phyloP scores from a whole-genome alignment of 176 grass and related monocot genomes.

The Musa troglodytarum region DNA sequence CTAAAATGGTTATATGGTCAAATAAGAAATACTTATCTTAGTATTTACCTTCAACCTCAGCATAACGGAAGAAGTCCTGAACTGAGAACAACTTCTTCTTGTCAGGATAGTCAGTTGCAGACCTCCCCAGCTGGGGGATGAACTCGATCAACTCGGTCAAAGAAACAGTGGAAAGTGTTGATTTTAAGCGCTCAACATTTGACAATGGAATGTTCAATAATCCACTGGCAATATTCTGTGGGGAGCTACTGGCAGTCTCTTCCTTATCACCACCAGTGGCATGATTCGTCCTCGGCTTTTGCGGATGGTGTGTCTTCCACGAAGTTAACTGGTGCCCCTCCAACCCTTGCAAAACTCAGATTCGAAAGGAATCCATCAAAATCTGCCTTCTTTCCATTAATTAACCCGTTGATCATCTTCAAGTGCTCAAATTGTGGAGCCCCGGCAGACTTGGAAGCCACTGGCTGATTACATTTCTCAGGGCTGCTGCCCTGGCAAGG shows the following conservation, averaged over 20 bases:
- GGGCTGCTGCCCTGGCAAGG: conserved; percentile 30
- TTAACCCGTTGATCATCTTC: conserved; percentile 39
- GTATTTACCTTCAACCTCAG: conserved; percentile 68
- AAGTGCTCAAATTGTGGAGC: conserved; percentile 28
- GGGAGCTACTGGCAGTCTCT: conserved; percentile 22
- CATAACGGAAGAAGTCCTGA: conserved; percentile 88
- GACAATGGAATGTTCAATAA: conserved; percentile 73
- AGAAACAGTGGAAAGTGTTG: conserved; percentile 62
- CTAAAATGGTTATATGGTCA: background rate
- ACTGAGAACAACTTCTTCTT: conserved; percentile 98
- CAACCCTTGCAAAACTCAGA: conserved; percentile 65
- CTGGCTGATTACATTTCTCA: conserved; percentile 17
- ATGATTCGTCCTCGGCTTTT: conserved; percentile 23
- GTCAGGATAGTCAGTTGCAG: conserved; percentile 60
- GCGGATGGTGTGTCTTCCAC: conserved; percentile 23
- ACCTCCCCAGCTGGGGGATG: conserved; percentile 58
- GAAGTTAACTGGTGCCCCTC: conserved; percentile 27
- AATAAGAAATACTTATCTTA: background rate
- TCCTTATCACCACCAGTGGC: conserved; percentile 10
- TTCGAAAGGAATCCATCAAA: conserved; percentile 80
- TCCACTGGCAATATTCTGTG: conserved; percentile 41
- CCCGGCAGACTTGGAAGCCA: conserved; percentile 1
- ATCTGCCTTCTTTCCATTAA: conserved; percentile 62
- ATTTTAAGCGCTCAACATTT: conserved; percentile 79
- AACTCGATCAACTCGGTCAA: conserved; percentile 64